These are phyloP conservation scores for Coniochaeta prunicola DNA, from an alignment of 2,329 filamentous ascomycete genomes.

Conservation along the genomic window DNA sequence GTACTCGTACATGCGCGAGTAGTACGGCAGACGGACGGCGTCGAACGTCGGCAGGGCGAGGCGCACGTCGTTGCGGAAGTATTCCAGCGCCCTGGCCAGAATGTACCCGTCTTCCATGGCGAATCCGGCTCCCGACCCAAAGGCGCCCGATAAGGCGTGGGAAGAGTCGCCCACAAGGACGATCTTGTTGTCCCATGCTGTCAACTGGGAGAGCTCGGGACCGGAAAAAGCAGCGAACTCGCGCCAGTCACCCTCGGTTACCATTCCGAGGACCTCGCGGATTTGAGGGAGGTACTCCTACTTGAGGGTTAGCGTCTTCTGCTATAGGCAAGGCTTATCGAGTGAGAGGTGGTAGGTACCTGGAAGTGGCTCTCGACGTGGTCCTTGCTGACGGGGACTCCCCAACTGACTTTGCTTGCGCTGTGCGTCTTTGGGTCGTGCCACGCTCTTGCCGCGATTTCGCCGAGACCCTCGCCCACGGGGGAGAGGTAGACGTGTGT, in stretches of 20 bases:
- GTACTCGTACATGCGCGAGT: constrained; percentile 18
- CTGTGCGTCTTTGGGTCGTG: constrained; percentile 16
- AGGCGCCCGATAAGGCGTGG: constrained; percentile 42
- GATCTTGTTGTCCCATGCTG: constrained; percentile 23
- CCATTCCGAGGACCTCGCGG: background rate
- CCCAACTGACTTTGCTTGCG: constrained; percentile 19
- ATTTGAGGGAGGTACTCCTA: background rate
- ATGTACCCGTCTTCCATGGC: constrained; percentile 25
- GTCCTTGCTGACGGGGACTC: constrained; percentile 17
- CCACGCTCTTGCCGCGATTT: constrained; percentile 18
- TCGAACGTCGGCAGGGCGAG: constrained; percentile 19
- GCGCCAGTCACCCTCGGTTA: constrained; percentile 5
- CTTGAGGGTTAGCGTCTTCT: background rate
- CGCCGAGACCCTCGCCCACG: constrained; percentile 18
- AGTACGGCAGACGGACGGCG: constrained; percentile 20
- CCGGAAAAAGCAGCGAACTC: constrained; percentile 18
- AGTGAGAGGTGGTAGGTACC: constrained; percentile 3
- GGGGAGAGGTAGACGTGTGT: constrained; percentile 21
- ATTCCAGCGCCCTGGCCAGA: constrained; percentile 17
- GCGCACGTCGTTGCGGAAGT: constrained; percentile 15
- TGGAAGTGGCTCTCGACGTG: constrained; percentile 18
- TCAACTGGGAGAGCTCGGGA: constrained; percentile 16
- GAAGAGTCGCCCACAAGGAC: constrained; percentile 48
- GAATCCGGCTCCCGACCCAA: constrained; percentile 30
- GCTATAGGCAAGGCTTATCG: background rate